Conservation (phyloP, 148 eudicot genomes). For the Diospyros lotus region DNA sequence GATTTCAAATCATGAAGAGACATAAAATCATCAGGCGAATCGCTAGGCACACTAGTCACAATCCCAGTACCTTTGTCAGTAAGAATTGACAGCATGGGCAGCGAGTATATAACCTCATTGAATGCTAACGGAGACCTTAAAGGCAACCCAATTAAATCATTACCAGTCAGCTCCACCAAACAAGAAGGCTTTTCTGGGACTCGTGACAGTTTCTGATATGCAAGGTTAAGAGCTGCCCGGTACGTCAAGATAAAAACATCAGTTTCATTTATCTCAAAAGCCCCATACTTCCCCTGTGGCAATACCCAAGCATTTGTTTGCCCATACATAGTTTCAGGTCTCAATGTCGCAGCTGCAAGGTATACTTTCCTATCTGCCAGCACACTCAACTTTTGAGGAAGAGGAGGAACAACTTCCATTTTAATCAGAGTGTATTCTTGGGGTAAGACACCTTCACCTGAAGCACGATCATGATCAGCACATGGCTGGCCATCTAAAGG, state of each 20-base stretch:
- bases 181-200: conserved; percentile 73
- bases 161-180: conserved; percentile 75
- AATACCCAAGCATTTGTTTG: conserved; percentile 96
- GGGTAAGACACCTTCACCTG: conserved; percentile 95
- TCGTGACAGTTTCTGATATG: conserved; percentile 66
- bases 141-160: conserved; percentile 82
- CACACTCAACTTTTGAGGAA: conserved; percentile 54
- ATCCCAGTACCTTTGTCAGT: conserved; percentile 95
- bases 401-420: conserved; percentile 83
- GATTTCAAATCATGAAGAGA: conserved; percentile 71
- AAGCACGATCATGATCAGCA: conserved; percentile 95
- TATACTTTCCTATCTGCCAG: conserved; percentile 73
- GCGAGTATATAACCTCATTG: conserved; percentile 65
- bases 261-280: conserved; percentile 75
- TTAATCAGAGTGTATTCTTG: conserved; percentile 90
- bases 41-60: conserved; percentile 95
- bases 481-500: conserved; percentile 94
- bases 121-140: conserved; percentile 71
- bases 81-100: conserved; percentile 84
- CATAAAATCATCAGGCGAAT: conserved; percentile 90
- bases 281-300: conserved; percentile 88
- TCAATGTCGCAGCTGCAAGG: conserved; percentile 87
- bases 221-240: conserved; percentile 79
- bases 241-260: conserved; percentile 69
- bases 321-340: conserved; percentile 95